A percentile compares a stretch with the other conserved stretches of the same genome.
phyloP scores from a whole-genome alignment of 2,329 filamentous ascomycete genomes.

The Colletotrichum karsti region DNA sequence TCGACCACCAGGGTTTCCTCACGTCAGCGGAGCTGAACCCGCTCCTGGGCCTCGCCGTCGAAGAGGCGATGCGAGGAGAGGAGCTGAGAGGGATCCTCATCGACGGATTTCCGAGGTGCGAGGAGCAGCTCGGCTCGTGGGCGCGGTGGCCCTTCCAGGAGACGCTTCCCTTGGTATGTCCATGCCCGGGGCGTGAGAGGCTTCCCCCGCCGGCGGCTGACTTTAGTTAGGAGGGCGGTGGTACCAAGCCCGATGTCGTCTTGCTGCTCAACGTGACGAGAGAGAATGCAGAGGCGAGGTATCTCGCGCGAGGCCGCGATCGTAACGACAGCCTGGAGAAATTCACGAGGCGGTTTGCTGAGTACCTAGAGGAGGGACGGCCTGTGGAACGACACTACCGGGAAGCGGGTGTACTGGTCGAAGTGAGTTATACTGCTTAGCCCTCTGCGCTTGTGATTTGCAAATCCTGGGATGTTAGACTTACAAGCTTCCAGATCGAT shows the following conservation, averaged over 20 bases:
- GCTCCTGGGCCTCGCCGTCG: neutral
- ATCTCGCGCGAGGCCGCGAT: neutral
- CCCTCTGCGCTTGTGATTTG: neutral
- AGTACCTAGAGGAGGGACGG: neutral
- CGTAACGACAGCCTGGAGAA: neutral
- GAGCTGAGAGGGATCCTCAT: neutral
- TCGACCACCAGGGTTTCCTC: slow-evolving; percentile 1
- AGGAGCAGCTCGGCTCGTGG: slow-evolving; percentile 8
- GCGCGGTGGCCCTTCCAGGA: neutral
- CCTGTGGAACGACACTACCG: neutral
- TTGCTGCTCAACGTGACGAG: neutral
- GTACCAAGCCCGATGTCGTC: neutral
- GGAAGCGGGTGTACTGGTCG: neutral
- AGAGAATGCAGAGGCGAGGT: neutral
- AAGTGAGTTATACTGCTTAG: neutral
- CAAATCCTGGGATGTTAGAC: neutral
- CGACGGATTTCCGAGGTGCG: neutral
- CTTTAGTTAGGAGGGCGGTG: neutral
- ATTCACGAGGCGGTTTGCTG: neutral
- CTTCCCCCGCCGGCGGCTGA: no score
- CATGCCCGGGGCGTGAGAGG: no score
- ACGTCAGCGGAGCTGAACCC: slow-evolving; percentile 6
- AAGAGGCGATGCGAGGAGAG: neutral
- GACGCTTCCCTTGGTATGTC: neutral
- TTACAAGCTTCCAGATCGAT: neutral